Evolutionary conservation across 192 early-diverging fungal species (phyloP).

Genomic region (Linnemannia hyalina): DNA sequence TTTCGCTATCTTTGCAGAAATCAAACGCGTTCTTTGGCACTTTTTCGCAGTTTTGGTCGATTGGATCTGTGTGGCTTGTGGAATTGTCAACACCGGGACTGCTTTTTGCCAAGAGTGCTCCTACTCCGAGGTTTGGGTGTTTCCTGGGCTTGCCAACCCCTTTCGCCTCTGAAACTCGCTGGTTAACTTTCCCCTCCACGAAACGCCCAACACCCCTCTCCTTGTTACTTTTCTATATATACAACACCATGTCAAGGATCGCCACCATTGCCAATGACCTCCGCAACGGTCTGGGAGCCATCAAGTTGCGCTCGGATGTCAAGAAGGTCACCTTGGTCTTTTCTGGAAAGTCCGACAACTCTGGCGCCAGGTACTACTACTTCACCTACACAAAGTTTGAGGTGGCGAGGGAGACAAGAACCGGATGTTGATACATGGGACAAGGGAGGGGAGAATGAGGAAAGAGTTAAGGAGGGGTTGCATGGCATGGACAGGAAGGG

Average conservation of each 20-base stretch:
- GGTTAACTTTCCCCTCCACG: neutral
- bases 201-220: neutral
- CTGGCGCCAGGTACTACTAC: conserved; percentile 62
- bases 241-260: conserved; percentile 36
- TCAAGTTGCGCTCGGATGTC: conserved; percentile 56
- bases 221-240: neutral
- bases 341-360: conserved; percentile 59
- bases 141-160: too few relatives aligned
- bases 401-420: too few relatives aligned
- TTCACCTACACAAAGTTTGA: neutral
- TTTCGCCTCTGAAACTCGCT: neutral
- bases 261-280: conserved; percentile 44
- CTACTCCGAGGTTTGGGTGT: too few relatives aligned
- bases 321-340: conserved; percentile 65
- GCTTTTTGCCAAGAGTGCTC: too few relatives aligned
- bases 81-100: too few relatives aligned
- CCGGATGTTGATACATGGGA: too few relatives aligned
- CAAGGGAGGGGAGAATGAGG: too few relatives aligned
- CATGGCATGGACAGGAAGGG: neutral
- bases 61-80: too few relatives aligned
- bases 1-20: neutral
- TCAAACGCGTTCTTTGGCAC: neutral
- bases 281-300: conserved; percentile 65
- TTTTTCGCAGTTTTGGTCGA: too few relatives aligned
- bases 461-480: too few relatives aligned